Percentiles rank a stretch among this genome's conserved stretches.
Conservation (phyloP, 1,284 basidiomycete genomes). For the Malassezia sp. region DNA sequence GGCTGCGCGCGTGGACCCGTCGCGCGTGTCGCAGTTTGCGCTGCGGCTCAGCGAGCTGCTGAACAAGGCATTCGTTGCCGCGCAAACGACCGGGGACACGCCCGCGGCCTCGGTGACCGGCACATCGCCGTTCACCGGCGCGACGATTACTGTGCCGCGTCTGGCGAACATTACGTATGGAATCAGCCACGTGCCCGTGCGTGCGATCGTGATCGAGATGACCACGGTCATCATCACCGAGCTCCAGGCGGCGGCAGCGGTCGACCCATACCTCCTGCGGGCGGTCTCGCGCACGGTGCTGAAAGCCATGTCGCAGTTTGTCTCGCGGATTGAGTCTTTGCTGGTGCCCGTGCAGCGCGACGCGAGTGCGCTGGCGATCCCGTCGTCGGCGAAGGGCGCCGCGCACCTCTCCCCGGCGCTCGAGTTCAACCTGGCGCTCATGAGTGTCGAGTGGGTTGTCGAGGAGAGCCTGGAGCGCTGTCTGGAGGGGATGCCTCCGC, state of each 20-base stretch:
- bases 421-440: slow-evolving; percentile 43
- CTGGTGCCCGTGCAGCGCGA: slow-evolving; percentile 33
- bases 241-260: slow-evolving; percentile 30
- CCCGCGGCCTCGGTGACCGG: not conserved
- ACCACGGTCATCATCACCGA: slow-evolving; percentile 35
- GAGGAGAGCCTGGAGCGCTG: slow-evolving; percentile 43
- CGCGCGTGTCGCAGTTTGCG: slow-evolving; percentile 38
- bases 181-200: slow-evolving; percentile 31
- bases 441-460: slow-evolving; percentile 41
- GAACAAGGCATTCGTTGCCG: slow-evolving; percentile 37
- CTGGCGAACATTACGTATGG: slow-evolving; percentile 34
- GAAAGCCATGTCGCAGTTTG: slow-evolving; percentile 43
- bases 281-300: slow-evolving; percentile 41
- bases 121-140: slow-evolving; percentile 12
- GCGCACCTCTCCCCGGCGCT: slow-evolving; percentile 29
- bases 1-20: slow-evolving; percentile 18
- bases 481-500: slow-evolving; percentile 27
- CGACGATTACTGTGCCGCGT: slow-evolving; percentile 17
- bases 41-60: slow-evolving; percentile 40
- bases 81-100: not conserved
- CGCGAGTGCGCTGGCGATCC: slow-evolving; percentile 25
- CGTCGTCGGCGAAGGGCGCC: slow-evolving; percentile 29
- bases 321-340: slow-evolving; percentile 39
- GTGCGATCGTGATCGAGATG: slow-evolving; percentile 33
- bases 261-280: slow-evolving; percentile 40